A percentile compares a stretch with the other conserved stretches of the same genome.
These are phyloP conservation scores for Macadamia integrifolia DNA, from an alignment of 164 flowering plant species.

Conservation along the genomic window DNA sequence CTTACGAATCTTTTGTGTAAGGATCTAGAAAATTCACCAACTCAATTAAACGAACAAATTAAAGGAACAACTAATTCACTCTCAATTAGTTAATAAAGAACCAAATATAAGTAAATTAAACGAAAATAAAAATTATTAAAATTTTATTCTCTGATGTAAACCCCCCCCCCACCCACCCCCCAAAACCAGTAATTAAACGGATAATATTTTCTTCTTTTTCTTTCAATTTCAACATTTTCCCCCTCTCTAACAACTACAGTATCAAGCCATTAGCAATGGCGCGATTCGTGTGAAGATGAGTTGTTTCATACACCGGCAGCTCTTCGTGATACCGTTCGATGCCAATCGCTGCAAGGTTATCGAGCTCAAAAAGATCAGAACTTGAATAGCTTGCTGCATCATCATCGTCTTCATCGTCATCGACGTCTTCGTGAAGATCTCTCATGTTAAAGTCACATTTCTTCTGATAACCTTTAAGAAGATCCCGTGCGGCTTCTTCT, in stretches of 20 bases:
- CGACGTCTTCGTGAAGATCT: slow-evolving; percentile 15
- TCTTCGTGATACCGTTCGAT: slow-evolving; percentile 65
- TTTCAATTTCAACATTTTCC: neutral
- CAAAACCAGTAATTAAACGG: slow-evolving; percentile 25
- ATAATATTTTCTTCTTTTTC: neutral
- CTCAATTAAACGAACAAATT: neutral
- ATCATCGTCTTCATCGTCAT: slow-evolving; percentile 57
- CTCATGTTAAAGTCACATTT: slow-evolving; percentile 23
- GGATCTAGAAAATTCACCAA: neutral
- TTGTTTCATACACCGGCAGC: slow-evolving; percentile 88
- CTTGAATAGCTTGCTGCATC: slow-evolving; percentile 76
- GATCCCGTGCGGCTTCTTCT: slow-evolving; percentile 44
- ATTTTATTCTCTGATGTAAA: slow-evolving; percentile 16
- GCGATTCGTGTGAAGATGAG: slow-evolving; percentile 60
- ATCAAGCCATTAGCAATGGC: slow-evolving; percentile 65
- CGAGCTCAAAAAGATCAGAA: slow-evolving; percentile 91
- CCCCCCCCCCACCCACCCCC: slow-evolving; percentile 21
- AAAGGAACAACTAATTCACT: too few relatives aligned
- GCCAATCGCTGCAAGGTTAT: slow-evolving; percentile 61
- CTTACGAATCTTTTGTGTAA: neutral
- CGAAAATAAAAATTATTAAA: neutral
- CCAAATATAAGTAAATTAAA: neutral
- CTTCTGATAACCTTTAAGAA: slow-evolving; percentile 35
- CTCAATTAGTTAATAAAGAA: neutral
- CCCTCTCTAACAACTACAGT: slow-evolving; percentile 30